A percentile compares a stretch with the other conserved stretches of the same genome.
Evolutionary conservation across 345 rosid genomes (phyloP).

Genomic region (Euphorbia lathyris): DNA sequence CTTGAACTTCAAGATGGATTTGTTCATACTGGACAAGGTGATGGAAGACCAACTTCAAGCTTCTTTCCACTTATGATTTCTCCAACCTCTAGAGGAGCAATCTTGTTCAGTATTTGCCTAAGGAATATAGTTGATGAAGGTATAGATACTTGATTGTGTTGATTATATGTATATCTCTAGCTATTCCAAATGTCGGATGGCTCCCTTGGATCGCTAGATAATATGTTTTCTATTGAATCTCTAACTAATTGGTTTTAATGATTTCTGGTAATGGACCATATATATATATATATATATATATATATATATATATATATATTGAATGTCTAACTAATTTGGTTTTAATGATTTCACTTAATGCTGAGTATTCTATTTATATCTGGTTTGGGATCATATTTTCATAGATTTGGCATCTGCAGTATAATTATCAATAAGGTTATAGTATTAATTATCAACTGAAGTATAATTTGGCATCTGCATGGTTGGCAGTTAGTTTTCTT

Average conservation of each 20-base stretch:
- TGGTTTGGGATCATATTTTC: background rate
- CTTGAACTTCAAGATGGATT: slow-evolving; percentile 95
- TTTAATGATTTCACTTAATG: background rate
- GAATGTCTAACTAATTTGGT: background rate
- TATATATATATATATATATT: too few species aligned
- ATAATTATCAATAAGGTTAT: too few species aligned
- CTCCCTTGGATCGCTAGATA: background rate
- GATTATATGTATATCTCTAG: background rate
- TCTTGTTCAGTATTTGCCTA: slow-evolving; percentile 65
- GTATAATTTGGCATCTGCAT: background rate
- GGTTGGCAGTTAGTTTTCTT: background rate
- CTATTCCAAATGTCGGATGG: background rate
- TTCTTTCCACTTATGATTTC: slow-evolving; percentile 83
- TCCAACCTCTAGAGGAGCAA: slow-evolving; percentile 73
- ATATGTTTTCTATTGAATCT: background rate
- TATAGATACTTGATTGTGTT: slow-evolving; percentile 17
- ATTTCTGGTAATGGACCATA: background rate
- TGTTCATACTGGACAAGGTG: slow-evolving; percentile 53
- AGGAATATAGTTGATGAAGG: slow-evolving; percentile 52
- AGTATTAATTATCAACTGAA: background rate
- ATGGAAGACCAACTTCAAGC: slow-evolving; percentile 77
- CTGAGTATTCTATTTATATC: background rate
- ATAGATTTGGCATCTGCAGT: too few species aligned
- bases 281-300: too few species aligned
- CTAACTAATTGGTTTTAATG: background rate